These are phyloP conservation scores for Zygosaccharomyces lentus DNA, from an alignment of 805 yeast species.

Conservation along the genomic window DNA sequence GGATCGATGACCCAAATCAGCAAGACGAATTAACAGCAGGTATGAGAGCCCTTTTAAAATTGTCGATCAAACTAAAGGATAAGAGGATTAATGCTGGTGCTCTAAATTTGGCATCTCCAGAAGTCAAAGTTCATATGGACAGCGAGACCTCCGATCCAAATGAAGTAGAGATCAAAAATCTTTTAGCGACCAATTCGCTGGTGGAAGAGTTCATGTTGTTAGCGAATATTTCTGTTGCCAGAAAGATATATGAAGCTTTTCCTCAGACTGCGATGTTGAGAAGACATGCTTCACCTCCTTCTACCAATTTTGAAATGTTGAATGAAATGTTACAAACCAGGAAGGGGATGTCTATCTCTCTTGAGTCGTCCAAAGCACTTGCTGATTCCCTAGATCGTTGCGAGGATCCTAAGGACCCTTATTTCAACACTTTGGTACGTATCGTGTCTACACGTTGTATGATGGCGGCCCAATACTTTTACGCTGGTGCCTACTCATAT, in stretches of 20 bases:
- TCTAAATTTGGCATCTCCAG: constrained; percentile 93
- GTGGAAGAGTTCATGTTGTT: constrained; percentile 98
- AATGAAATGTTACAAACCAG: constrained; percentile 84
- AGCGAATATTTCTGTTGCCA: constrained; percentile 94
- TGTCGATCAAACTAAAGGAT: constrained; percentile 84
- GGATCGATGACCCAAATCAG: constrained; percentile 76
- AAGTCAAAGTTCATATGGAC: constrained; percentile 95
- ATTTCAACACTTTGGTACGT: constrained; percentile 87
- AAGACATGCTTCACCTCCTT: constrained; percentile 97
- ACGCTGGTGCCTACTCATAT: constrained; percentile 83
- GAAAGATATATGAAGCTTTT: constrained; percentile 83
- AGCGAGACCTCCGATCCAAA: constrained; percentile 96
- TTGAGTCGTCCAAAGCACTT: constrained; percentile 82
- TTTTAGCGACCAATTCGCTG: constrained; percentile 86
- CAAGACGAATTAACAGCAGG: constrained; percentile 84
- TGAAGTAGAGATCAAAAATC: constrained; percentile 86
- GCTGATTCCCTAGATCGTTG: constrained; percentile 93
- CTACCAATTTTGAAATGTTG: constrained; percentile 82
- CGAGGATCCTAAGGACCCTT: constrained; percentile 75
- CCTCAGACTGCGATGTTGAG: constrained; percentile 99
- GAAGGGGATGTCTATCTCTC: constrained; percentile 67
- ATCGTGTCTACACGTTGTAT: constrained; percentile 98
- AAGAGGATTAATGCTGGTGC: constrained; percentile 93
- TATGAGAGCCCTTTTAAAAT: constrained; percentile 70
- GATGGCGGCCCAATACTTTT: constrained; percentile 98